A percentile compares a stretch with the other conserved stretches of the same genome.
Conservation (phyloP, 345 rosid species). For the Brassica nigra region DNA sequence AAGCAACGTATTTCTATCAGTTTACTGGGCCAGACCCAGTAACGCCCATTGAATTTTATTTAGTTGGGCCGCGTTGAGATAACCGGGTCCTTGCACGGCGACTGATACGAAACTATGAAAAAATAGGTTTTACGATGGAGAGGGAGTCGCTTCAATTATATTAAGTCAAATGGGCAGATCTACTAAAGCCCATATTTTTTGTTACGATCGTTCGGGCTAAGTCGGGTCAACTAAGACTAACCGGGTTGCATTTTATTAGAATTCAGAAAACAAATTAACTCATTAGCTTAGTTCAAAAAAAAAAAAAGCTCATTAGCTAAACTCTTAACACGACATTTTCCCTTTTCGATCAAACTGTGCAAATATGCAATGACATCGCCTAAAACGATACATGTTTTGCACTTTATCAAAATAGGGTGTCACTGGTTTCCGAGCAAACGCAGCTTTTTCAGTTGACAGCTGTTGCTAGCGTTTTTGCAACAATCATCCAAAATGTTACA, state of each 20-base stretch:
- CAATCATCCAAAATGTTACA: no score
- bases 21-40: constrained; percentile 1
- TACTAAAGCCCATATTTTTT: background rate
- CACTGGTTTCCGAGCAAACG: no score
- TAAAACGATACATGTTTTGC: background rate
- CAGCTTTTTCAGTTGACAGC: no score
- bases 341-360: background rate
- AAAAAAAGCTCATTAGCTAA: no score
- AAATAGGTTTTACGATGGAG: constrained; percentile 8
- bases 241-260: background rate
- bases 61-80: background rate
- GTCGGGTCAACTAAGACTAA: background rate
- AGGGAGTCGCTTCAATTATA: background rate
- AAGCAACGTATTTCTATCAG: background rate
- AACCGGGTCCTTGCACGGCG: constrained; percentile 13
- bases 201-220: background rate
- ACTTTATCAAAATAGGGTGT: no score
- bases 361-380: background rate
- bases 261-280: no score
- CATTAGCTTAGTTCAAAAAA: no score
- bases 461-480: no score
- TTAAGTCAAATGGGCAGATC: background rate
- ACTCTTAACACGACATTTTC: background rate
- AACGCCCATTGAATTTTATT: background rate
- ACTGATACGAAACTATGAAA: background rate